Conservation (phyloP, 345 rosid genomes). For the Hibiscus mutabilis region DNA sequence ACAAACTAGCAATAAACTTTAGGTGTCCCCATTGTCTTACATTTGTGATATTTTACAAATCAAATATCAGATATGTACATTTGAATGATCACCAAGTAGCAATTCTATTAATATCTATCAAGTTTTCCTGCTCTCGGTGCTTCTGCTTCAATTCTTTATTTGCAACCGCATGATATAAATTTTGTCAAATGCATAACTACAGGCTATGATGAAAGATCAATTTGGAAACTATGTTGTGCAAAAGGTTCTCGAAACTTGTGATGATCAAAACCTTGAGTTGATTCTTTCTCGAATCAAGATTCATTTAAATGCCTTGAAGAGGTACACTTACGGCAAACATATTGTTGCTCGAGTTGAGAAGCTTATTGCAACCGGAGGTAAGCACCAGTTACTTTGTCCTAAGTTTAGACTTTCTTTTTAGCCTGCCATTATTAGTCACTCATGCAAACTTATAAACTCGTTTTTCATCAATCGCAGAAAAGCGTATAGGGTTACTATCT, state of each 20-base stretch:
- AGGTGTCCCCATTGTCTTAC: not conserved
- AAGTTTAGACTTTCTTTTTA: not conserved
- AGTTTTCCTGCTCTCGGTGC: not conserved
- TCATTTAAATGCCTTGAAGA: conserved; percentile 80
- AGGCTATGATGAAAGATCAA: conserved; percentile 99
- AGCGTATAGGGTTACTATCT: conserved; percentile 60
- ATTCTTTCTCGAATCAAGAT: conserved; percentile 87
- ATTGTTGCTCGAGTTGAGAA: conserved; percentile 96
- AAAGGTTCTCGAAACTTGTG: conserved; percentile 92
- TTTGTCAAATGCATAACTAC: conserved; percentile 24
- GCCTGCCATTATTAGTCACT: not conserved
- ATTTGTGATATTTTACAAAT: not conserved
- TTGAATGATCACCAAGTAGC: not conserved
- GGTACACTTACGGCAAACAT: conserved; percentile 93
- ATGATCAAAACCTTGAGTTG: conserved; percentile 67
- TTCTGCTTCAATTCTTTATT: not conserved
- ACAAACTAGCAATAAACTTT: not conserved
- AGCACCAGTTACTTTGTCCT: not conserved
- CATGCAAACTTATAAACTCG: not conserved
- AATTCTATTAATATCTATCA: not conserved
- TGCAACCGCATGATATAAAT: not conserved
- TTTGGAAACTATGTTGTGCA: conserved; percentile 96
- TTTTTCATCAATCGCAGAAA: conserved; percentile 42
- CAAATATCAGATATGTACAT: too few relatives aligned
- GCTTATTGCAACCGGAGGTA: conserved; percentile 89